Percentiles rank a stretch among this genome's conserved stretches.
Conservation (phyloP, 2,329 filamentous ascomycete species). For the Erysiphe neolycopersici region DNA sequence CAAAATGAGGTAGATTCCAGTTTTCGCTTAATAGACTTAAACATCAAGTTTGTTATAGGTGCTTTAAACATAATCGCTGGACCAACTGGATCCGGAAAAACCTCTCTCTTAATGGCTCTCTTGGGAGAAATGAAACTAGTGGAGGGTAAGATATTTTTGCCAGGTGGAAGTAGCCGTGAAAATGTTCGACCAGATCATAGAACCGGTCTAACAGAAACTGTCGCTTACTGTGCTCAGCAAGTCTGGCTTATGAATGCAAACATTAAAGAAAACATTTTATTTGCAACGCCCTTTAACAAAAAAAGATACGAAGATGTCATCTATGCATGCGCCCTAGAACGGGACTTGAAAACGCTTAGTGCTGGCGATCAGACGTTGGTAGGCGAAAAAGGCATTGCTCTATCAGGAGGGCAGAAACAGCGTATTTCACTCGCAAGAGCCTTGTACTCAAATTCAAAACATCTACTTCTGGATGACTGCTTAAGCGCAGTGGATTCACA, state of each 20-base stretch:
- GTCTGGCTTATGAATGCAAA: conserved; percentile 92
- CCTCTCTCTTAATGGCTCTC: conserved; percentile 81
- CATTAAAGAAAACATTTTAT: conserved; percentile 88
- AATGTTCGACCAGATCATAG: conserved; percentile 58
- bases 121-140: conserved; percentile 87
- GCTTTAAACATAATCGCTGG: conserved; percentile 82
- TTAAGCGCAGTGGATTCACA: conserved; percentile 93
- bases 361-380: conserved; percentile 81
- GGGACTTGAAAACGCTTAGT: conserved; percentile 78
- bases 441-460: conserved; percentile 81
- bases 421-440: conserved; percentile 90
- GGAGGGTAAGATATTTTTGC: conserved; percentile 56
- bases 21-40: conserved; percentile 60
- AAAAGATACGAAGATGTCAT: conserved; percentile 70
- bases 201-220: conserved; percentile 68
- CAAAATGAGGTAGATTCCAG: conserved; percentile 37
- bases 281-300: conserved; percentile 56
- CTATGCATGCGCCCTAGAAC: conserved; percentile 68
- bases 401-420: conserved; percentile 94
- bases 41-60: conserved; percentile 60
- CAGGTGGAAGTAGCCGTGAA: conserved; percentile 52
- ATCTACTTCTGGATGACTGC: conserved; percentile 81
- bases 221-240: conserved; percentile 90
- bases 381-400: conserved; percentile 87
- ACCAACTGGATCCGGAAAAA: conserved; percentile 85